A percentile compares a stretch with the other conserved stretches of the same genome.
phyloP scores from a whole-genome alignment of 2,329 filamentous ascomycete species.

The Alternaria solani region DNA sequence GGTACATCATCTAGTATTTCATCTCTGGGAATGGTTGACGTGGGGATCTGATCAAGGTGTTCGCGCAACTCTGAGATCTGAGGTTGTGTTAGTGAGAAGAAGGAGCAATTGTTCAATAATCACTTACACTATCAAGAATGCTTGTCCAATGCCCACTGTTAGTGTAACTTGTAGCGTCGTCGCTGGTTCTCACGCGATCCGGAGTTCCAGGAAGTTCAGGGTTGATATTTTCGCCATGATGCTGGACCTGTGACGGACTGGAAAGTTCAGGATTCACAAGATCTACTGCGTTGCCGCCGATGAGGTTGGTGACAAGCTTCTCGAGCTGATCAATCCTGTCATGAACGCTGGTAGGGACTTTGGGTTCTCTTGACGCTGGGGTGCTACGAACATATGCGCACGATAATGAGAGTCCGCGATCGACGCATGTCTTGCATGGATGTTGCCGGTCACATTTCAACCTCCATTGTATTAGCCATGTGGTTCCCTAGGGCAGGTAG shows the following conservation, averaged over 20 bases:
- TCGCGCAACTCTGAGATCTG: conserved; percentile 46
- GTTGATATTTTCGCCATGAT: conserved; percentile 7
- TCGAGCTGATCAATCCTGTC: conserved; percentile 50
- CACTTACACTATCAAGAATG: conserved; percentile 46
- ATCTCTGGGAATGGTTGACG: conserved; percentile 27
- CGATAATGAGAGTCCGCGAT: conserved; percentile 47
- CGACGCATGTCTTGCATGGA: conserved; percentile 48
- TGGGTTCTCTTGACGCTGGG: conserved; percentile 31
- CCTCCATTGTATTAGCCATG: conserved; percentile 17
- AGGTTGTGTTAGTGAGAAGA: neutral
- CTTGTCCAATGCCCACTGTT: conserved; percentile 49
- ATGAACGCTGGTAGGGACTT: conserved; percentile 42
- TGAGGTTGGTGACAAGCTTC: conserved; percentile 46
- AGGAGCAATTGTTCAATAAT: neutral
- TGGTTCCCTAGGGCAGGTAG: neutral
- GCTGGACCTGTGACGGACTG: conserved; percentile 11
- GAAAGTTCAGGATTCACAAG: conserved; percentile 7
- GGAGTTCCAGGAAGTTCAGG: conserved; percentile 34
- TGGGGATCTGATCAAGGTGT: conserved; percentile 42
- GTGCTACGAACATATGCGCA: conserved; percentile 41
- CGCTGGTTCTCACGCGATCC: conserved; percentile 40
- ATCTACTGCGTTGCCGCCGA: conserved; percentile 34
- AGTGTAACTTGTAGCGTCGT: conserved; percentile 42
- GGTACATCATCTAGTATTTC: conserved; percentile 22
- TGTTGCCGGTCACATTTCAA: conserved; percentile 50